These are phyloP conservation scores for Pistacia atlantica DNA, from an alignment of 345 rosid genomes.

Conservation along the genomic window DNA sequence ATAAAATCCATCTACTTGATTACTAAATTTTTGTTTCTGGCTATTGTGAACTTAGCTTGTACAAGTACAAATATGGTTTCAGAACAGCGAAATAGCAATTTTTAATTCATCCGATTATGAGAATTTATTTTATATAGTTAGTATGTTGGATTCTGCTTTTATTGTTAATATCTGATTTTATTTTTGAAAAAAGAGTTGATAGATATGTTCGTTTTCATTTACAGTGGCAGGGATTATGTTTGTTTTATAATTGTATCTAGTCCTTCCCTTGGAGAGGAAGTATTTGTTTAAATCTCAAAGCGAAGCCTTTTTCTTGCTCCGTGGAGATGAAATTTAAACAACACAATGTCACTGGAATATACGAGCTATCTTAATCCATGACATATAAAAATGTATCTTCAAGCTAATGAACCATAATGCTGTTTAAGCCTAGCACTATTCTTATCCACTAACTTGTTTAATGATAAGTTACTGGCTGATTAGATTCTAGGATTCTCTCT, in stretches of 20 bases:
- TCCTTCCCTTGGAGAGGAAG: not conserved
- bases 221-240: not conserved
- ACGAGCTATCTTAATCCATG: not conserved
- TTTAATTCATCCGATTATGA: not conserved
- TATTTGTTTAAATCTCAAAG: not conserved
- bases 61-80: not conserved
- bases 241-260: not conserved
- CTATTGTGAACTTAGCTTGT: not conserved
- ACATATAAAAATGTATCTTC: not conserved
- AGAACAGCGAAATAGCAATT: not conserved
- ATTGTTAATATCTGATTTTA: not conserved
- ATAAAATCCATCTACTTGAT: too few relatives aligned
- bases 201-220: not conserved
- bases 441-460: not conserved
- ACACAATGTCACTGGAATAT: not conserved
- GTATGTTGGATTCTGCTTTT: not conserved
- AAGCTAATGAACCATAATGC: not conserved
- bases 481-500: not conserved
- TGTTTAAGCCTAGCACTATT: not conserved
- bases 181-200: not conserved
- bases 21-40: not conserved
- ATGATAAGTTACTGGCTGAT: not conserved
- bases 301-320: not conserved
- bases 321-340: not conserved
- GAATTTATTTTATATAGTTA: not conserved